Base-by-base conservation (phyloP, 495 filamentous ascomycete species). In the Parathielavia hyrcaniae region DNA sequence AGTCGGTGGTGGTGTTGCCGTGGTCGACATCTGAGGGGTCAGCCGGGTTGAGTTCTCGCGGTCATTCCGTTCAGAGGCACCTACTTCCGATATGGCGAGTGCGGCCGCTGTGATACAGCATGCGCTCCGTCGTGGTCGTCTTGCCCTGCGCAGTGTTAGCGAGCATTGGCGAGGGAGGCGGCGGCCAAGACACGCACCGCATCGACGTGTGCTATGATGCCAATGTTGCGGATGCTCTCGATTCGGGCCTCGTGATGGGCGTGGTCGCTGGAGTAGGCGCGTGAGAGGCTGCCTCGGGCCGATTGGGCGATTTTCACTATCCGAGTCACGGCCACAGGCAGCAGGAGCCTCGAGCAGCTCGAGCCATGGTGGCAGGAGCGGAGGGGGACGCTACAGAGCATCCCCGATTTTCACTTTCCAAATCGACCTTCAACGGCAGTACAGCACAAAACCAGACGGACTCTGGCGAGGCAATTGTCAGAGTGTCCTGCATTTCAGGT, bases 131-230 rank as follows among this genome's bases (percentile, higher is more conserved):
- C 0, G 95, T 99, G 0, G 95, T 99, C 9, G 95, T 99, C 79
- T 99, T 99, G 48, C 95, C 93, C 87, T 90, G 62, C 19, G 19
- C 47, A 36, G 12, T 34, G 47, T 62, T 22, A 63, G 60, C 57
- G 3, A 26, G 32, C n/a, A 30, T 30, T 6, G 45, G 14, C 12
- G 39, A 5, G 22, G 14, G 20, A 26, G 39, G 35, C 35, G 35
- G 22, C 4, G 14, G 1, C 13, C 11, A 9, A 44, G 23, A 50
- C 8, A 77, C 83, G 53, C 74, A 90, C 88, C 47, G 95, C 95
- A 83, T 97, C 95, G 59, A 97, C 96, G 72, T 99, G 95, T 39
- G 95, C 95, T 70, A 99, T 96, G 60, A 99, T 99, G 40, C 95
- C 95, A 73, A 99, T 97, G 69, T 99, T 99, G 59, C 93, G 79